Evolutionary conservation across 2,329 filamentous ascomycete species (phyloP).

Genomic region (Aspergillus arachidicola): DNA sequence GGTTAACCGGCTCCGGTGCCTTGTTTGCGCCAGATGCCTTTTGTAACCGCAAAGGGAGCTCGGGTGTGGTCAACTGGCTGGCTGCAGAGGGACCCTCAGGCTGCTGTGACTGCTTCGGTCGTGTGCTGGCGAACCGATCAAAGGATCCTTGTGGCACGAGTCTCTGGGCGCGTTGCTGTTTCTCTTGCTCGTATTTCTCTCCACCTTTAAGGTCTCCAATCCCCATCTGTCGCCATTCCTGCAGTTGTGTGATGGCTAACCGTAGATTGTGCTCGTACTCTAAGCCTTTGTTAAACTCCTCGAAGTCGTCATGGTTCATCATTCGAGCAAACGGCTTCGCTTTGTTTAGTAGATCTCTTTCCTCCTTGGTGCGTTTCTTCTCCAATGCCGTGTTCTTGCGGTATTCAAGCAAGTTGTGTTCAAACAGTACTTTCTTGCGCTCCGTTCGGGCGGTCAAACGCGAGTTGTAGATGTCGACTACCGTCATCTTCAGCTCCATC

Average conservation of each 20-base stretch:
- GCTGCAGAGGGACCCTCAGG: constrained; percentile 75
- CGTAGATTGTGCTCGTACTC: constrained; percentile 90
- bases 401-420: constrained; percentile 91
- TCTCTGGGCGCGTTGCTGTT: constrained; percentile 70
- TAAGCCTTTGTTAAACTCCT: constrained; percentile 79
- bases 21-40: constrained; percentile 37
- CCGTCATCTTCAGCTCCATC: constrained; percentile 94
- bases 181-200: constrained; percentile 91
- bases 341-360: constrained; percentile 86
- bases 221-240: constrained; percentile 86
- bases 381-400: constrained; percentile 85
- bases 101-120: constrained; percentile 69
- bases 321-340: constrained; percentile 94
- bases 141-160: constrained; percentile 74
- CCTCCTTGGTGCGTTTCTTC: constrained; percentile 95
- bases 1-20: constrained; percentile 34
- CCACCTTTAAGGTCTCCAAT: constrained; percentile 84
- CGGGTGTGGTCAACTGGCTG: constrained; percentile 74
- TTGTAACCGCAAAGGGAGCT: constrained; percentile 68
- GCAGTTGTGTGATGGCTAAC: constrained; percentile 84
- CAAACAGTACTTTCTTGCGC: constrained; percentile 94
- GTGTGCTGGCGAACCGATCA: constrained; percentile 76
- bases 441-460: constrained; percentile 88
- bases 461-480: constrained; percentile 98
- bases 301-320: constrained; percentile 93